These are phyloP conservation scores for Solanum hybrid DNA, from an alignment of 305 asterid species.

Conservation along the genomic window DNA sequence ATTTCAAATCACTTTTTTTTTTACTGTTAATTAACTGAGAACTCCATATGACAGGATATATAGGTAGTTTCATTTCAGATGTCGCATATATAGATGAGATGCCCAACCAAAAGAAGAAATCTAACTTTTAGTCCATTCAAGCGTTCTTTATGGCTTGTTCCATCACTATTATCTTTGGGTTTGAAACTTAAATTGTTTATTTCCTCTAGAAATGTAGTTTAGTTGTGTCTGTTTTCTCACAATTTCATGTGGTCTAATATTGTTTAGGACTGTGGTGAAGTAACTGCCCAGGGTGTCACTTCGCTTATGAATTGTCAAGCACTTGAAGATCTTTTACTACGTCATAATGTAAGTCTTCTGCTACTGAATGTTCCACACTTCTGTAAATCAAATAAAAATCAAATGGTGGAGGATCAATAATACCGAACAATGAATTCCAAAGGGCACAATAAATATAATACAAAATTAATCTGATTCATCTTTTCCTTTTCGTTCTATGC, in stretches of 20 bases:
- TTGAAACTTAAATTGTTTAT: not conserved
- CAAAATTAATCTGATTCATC: not conserved
- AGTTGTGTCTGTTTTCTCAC: not conserved
- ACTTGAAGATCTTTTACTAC: slow-evolving; percentile 69
- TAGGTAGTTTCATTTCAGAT: not conserved
- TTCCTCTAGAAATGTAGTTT: not conserved
- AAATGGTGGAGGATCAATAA: not conserved
- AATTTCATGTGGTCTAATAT: slow-evolving; percentile 7
- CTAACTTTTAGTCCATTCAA: not conserved
- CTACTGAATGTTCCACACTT: not conserved
- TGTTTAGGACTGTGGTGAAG: slow-evolving; percentile 74
- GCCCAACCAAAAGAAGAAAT: not conserved
- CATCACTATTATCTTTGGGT: not conserved
- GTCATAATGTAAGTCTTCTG: slow-evolving; percentile 54
- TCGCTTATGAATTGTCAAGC: slow-evolving; percentile 66
- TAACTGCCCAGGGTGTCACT: slow-evolving; percentile 47
- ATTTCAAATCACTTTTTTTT: not conserved
- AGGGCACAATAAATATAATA: not conserved
- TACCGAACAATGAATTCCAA: not conserved
- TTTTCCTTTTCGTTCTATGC: not conserved
- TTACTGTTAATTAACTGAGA: not conserved
- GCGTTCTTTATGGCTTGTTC: not conserved
- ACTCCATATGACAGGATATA: not conserved
- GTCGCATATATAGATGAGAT: not conserved
- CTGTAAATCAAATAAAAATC: not conserved